phyloP scores from a whole-genome alignment of 306 rosid species.

The Abrus precatorius region DNA sequence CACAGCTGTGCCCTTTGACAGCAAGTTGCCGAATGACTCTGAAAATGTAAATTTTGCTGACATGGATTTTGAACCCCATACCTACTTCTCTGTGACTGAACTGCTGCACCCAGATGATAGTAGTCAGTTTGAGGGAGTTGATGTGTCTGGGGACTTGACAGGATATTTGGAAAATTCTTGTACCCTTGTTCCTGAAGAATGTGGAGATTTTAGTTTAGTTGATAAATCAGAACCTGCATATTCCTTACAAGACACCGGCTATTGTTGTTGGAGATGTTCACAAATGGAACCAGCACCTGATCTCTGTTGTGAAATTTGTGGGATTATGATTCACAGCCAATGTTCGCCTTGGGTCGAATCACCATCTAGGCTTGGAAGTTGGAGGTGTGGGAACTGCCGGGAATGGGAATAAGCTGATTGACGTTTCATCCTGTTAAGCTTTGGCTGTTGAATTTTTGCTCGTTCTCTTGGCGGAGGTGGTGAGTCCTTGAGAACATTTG shows the following conservation, averaged over 20 bases:
- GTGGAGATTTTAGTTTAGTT: conserved; percentile 41
- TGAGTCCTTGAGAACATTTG: conserved; percentile 9
- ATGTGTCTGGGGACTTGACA: conserved; percentile 56
- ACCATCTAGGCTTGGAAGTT: conserved; percentile 50
- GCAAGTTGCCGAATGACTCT: conserved; percentile 55
- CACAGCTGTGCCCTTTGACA: conserved; percentile 51
- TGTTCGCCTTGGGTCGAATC: conserved; percentile 78
- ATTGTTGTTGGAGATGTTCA: conserved; percentile 61
- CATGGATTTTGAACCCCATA: conserved; percentile 79
- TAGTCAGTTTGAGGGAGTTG: conserved; percentile 59
- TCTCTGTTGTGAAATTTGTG: conserved; percentile 77
- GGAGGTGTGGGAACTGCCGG: conserved; percentile 86
- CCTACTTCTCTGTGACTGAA: conserved; percentile 80
- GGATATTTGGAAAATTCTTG: conserved; percentile 55
- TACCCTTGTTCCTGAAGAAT: conserved; percentile 50
- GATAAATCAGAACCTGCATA: conserved; percentile 48
- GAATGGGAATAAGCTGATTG: conserved; percentile 68
- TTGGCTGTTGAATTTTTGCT: conserved; percentile 32
- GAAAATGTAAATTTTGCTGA: conserved; percentile 58
- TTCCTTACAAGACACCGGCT: conserved; percentile 41
- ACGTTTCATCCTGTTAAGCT: conserved; percentile 26
- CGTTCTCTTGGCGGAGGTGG: conserved; percentile 32
- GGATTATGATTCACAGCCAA: conserved; percentile 68
- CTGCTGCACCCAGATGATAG: conserved; percentile 70
- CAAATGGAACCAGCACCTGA: conserved; percentile 75